Evolutionary conservation across 345 rosid species (phyloP).

Genomic region (Nephelium lappaceum): DNA sequence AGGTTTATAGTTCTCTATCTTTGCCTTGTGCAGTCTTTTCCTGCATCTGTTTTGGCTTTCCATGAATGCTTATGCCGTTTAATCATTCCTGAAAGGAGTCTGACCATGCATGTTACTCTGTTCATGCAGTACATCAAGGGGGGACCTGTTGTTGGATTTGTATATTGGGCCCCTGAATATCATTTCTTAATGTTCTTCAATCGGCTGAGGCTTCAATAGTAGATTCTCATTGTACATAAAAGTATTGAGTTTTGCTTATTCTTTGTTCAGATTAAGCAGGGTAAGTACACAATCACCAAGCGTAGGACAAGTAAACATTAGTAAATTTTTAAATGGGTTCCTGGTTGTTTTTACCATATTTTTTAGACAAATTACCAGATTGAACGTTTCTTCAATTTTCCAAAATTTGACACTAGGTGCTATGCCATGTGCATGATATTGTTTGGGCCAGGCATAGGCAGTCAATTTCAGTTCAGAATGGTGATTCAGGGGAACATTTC

Average conservation of each 20-base stretch:
- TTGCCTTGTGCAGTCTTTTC: background rate
- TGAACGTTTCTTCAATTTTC: background rate
- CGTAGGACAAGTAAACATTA: background rate
- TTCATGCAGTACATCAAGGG: constrained; percentile 78
- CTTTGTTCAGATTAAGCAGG: constrained; percentile 23
- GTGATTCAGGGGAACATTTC: background rate
- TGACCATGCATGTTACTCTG: constrained; percentile 20
- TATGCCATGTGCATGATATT: constrained; percentile 1
- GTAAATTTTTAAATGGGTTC: background rate
- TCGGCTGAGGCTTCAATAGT: constrained; percentile 74
- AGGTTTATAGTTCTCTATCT: constrained; percentile 44
- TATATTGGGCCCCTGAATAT: constrained; percentile 96
- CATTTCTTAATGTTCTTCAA: constrained; percentile 92
- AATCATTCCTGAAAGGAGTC: constrained; percentile 5
- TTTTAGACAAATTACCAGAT: background rate
- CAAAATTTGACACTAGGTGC: background rate
- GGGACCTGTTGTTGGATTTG: constrained; percentile 95
- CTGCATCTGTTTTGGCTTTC: background rate
- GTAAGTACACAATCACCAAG: constrained; percentile 28
- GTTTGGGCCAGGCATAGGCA: background rate
- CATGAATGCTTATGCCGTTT: background rate
- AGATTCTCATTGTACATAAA: constrained; percentile 39
- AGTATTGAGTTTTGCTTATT: constrained; percentile 21
- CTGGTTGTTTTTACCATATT: background rate
- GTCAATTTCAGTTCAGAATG: background rate